phyloP scores from a whole-genome alignment of 352 stramenopile species.

The Globisporangium abappressorium region DNA sequence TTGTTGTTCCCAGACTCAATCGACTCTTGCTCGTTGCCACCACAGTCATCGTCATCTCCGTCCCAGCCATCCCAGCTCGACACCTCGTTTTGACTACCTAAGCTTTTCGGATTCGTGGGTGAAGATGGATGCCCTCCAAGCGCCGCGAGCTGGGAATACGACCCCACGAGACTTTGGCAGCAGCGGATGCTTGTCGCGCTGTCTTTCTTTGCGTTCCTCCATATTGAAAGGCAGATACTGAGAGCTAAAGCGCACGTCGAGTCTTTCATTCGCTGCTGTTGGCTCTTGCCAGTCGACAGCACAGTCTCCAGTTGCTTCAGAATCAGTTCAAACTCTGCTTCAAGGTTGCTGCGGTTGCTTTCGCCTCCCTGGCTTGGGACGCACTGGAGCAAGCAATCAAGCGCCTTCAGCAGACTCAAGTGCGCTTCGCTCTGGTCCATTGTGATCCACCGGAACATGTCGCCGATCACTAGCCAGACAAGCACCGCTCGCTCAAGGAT shows the following conservation, averaged over 20 bases:
- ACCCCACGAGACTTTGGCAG: background rate
- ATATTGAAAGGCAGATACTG: background rate
- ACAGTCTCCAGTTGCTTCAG: constrained; percentile 9
- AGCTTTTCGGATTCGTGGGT: background rate
- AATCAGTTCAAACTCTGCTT: background rate
- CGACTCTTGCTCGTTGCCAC: background rate
- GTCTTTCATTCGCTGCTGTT: background rate
- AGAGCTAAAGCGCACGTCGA: background rate
- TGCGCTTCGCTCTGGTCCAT: constrained; percentile 39
- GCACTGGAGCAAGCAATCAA: constrained; percentile 27
- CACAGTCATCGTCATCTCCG: constrained; percentile 14
- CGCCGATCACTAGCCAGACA: constrained; percentile 50
- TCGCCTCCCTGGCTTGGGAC: background rate
- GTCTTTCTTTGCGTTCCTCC: background rate
- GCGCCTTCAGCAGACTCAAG: constrained; percentile 26
- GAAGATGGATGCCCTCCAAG: background rate
- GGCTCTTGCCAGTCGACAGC: background rate
- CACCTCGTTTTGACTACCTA: background rate
- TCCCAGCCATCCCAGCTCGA: constrained; percentile 46
- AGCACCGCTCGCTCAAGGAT: constrained; percentile 35
- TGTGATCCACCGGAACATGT: constrained; percentile 75
- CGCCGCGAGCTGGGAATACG: background rate
- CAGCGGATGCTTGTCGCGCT: background rate
- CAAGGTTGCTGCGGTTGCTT: background rate
- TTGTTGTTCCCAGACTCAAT: background rate